Evolutionary conservation across 768 basidiomycete genomes (phyloP).

Genomic region (Tulasnella sp.): DNA sequence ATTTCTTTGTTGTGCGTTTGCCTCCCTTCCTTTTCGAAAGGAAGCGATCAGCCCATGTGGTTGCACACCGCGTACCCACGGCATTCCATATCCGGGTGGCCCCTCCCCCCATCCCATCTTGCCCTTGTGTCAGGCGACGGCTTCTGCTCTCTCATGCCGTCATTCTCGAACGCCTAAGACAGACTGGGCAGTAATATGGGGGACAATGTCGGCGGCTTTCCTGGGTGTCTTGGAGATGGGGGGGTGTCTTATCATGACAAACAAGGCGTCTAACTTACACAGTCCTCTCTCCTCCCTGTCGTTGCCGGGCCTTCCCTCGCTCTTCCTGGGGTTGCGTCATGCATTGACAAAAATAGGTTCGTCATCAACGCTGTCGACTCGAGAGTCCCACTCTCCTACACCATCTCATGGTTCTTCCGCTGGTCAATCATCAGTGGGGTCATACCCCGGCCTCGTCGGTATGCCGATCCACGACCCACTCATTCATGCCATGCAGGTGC

Average conservation of each 20-base stretch:
- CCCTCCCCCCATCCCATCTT: background rate
- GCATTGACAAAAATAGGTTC: conserved; percentile 11
- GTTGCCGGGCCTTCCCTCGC: background rate
- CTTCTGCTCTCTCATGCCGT: background rate
- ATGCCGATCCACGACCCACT: conserved; percentile 22
- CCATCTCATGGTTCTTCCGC: conserved; percentile 14
- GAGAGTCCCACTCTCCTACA: conserved; percentile 19
- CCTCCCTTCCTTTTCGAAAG: background rate
- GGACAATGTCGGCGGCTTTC: background rate
- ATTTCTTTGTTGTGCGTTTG: background rate
- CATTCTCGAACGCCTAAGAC: background rate
- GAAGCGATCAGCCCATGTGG: background rate
- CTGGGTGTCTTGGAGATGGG: background rate
- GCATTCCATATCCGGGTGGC: background rate
- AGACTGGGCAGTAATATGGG: background rate
- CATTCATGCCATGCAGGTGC: background rate
- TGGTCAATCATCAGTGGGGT: background rate
- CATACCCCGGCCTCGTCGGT: background rate
- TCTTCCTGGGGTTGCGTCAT: background rate
- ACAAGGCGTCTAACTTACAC: conserved; percentile 9
- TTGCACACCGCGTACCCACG: background rate
- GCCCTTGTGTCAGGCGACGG: background rate
- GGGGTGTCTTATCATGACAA: background rate
- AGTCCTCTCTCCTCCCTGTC: background rate
- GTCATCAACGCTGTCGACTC: conserved; percentile 9